Conservation (phyloP, 257 asterid species). For the Verbascum thapsus region DNA sequence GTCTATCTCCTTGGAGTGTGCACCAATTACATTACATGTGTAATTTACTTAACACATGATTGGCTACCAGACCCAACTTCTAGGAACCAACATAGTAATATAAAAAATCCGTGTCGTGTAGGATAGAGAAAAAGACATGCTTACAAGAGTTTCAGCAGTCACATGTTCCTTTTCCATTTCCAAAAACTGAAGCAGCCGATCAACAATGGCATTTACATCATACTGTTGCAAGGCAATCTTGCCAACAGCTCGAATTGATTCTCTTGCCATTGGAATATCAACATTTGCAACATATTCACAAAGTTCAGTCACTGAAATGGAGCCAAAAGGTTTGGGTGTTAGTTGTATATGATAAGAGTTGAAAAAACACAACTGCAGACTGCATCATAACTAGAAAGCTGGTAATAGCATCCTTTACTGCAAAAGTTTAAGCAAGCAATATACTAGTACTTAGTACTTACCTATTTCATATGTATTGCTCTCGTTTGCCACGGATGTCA, state of each 20-base stretch:
- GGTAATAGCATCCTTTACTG: slow-evolving; percentile 22
- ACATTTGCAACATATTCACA: slow-evolving; percentile 99
- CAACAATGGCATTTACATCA: slow-evolving; percentile 99
- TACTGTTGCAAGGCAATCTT: slow-evolving; percentile 97
- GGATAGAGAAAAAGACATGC: slow-evolving; percentile 25
- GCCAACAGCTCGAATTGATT: slow-evolving; percentile 98
- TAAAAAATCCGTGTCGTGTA: slow-evolving; percentile 16
- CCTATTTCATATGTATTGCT: slow-evolving; percentile 98
- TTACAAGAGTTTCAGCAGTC: slow-evolving; percentile 98
- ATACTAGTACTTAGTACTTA: slow-evolving; percentile 37
- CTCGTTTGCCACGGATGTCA: slow-evolving; percentile 98
- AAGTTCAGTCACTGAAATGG: slow-evolving; percentile 85
- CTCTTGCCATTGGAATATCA: slow-evolving; percentile 98
- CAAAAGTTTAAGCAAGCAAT: slow-evolving; percentile 25
- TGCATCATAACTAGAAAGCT: slow-evolving; percentile 27
- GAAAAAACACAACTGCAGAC: slow-evolving; percentile 3
- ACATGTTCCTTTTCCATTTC: slow-evolving; percentile 99
- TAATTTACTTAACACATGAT: no score
- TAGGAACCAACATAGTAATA: neutral
- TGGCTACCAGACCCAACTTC: no score
- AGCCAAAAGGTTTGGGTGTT: slow-evolving; percentile 33
- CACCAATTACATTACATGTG: no score
- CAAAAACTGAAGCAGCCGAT: slow-evolving; percentile 96
- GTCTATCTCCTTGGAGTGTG: no score
- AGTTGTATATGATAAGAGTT: slow-evolving; percentile 23